A percentile compares a stretch with the other conserved stretches of the same genome.
Evolutionary conservation across 768 basidiomycete species (phyloP).

Genomic region (Daedalea quercina): DNA sequence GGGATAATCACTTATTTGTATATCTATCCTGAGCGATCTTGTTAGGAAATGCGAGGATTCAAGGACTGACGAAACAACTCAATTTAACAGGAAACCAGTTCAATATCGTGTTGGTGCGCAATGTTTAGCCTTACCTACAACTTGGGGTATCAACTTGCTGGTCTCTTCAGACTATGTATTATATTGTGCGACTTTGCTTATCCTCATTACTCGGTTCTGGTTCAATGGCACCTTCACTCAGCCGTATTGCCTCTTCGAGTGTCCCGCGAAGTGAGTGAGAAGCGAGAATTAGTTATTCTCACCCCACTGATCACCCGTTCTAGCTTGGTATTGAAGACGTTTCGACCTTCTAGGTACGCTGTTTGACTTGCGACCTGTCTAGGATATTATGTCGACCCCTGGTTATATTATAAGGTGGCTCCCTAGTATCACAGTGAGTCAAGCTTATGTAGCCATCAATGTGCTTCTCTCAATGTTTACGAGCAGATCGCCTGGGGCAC

Average conservation of each 20-base stretch:
- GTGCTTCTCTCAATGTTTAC: neutral
- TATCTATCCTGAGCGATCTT: neutral
- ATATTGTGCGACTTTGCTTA: slow-evolving; percentile 42
- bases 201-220: neutral
- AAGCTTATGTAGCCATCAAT: too few species aligned
- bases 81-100: slow-evolving; percentile 50
- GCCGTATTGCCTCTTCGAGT: slow-evolving; percentile 58
- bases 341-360: slow-evolving; percentile 53
- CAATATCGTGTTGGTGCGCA: slow-evolving; percentile 53
- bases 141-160: neutral
- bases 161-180: slow-evolving; percentile 53
- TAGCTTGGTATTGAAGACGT: slow-evolving; percentile 48
- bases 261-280: slow-evolving; percentile 50
- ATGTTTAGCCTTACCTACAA: neutral
- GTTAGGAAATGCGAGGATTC: slow-evolving; percentile 21
- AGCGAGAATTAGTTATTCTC: neutral
- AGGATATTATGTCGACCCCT: neutral
- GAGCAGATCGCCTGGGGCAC: slow-evolving; percentile 55
- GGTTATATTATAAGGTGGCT: slow-evolving; percentile 41
- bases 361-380: neutral
- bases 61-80: slow-evolving; percentile 49
- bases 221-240: too few species aligned
- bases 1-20: neutral
- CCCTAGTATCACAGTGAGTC: slow-evolving; percentile 53
- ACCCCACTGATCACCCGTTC: neutral